phyloP scores from a whole-genome alignment of 2,329 filamentous ascomycete genomes.

The Arthroderma uncinatum region DNA sequence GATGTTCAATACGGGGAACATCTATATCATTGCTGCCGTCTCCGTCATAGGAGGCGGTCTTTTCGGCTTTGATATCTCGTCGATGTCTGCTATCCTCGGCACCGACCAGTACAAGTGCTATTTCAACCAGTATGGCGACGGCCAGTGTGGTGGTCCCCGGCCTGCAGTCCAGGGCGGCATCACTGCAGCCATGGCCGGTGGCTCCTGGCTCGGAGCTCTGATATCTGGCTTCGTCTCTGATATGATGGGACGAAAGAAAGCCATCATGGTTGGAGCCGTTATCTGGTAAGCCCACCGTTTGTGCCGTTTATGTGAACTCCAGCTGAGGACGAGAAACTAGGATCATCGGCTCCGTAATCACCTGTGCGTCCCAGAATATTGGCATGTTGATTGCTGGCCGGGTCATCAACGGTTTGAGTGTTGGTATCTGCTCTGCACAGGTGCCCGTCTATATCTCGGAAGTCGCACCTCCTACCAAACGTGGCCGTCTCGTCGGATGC shows the following conservation, averaged over 20 bases:
- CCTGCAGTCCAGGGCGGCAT: conserved; percentile 49
- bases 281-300: conserved; percentile 34
- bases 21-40: conserved; percentile 49
- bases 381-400: conserved; percentile 42
- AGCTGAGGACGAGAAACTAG: conserved; percentile 18
- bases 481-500: conserved; percentile 32
- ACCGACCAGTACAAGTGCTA: conserved; percentile 60
- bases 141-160: conserved; percentile 39
- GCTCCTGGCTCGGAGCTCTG: conserved; percentile 54
- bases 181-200: conserved; percentile 56
- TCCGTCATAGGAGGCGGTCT: conserved; percentile 55
- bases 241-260: conserved; percentile 29
- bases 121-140: conserved; percentile 47
- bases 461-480: conserved; percentile 32
- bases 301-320: not conserved
- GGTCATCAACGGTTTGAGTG: conserved; percentile 34
- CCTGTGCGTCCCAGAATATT: conserved; percentile 53
- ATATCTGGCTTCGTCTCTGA: conserved; percentile 29
- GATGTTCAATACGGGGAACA: conserved; percentile 28
- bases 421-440: conserved; percentile 34
- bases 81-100: conserved; percentile 58
- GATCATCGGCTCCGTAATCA: conserved; percentile 48
- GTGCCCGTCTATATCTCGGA: conserved; percentile 33
- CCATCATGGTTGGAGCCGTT: conserved; percentile 43
- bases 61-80: conserved; percentile 70